Conservation (phyloP, 345 rosid species). For the Aurinia saxatilis region DNA sequence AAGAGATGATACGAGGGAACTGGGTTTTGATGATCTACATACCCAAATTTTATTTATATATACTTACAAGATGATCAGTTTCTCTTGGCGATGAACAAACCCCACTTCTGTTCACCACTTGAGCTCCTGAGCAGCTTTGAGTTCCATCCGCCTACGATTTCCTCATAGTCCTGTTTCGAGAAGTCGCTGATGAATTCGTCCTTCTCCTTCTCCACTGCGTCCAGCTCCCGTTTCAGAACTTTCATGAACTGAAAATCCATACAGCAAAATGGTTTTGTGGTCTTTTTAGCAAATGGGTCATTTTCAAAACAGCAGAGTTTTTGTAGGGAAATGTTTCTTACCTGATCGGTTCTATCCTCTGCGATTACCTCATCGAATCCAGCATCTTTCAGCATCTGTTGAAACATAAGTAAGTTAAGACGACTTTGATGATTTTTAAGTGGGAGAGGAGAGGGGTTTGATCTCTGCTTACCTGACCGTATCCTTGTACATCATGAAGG, state of each 20-base stretch:
- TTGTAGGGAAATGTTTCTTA: constrained; percentile 2
- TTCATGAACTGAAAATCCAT: constrained; percentile 50
- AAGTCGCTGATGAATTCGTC: constrained; percentile 66
- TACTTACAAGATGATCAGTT: constrained; percentile 22
- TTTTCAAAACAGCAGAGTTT: not conserved
- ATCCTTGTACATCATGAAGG: constrained; percentile 72
- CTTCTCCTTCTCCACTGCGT: constrained; percentile 64
- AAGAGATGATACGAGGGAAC: not conserved
- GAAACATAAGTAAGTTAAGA: not conserved
- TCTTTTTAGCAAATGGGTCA: not conserved
- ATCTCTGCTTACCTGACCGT: constrained; percentile 59
- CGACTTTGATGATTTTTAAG: not conserved
- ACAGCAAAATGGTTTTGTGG: not conserved
- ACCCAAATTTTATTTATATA: not conserved
- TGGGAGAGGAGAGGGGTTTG: not conserved
- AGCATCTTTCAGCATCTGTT: constrained; percentile 79
- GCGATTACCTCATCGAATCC: constrained; percentile 71
- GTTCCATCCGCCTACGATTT: constrained; percentile 68
- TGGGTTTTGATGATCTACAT: not conserved
- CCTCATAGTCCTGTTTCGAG: constrained; percentile 72
- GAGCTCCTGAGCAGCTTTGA: constrained; percentile 63
- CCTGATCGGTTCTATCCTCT: constrained; percentile 87
- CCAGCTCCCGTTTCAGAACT: constrained; percentile 63
- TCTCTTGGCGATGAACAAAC: constrained; percentile 57
- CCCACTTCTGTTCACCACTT: constrained; percentile 80